Base-by-base conservation (phyloP, 805 yeast genomes). In the Yarrowia osloensis region DNA sequence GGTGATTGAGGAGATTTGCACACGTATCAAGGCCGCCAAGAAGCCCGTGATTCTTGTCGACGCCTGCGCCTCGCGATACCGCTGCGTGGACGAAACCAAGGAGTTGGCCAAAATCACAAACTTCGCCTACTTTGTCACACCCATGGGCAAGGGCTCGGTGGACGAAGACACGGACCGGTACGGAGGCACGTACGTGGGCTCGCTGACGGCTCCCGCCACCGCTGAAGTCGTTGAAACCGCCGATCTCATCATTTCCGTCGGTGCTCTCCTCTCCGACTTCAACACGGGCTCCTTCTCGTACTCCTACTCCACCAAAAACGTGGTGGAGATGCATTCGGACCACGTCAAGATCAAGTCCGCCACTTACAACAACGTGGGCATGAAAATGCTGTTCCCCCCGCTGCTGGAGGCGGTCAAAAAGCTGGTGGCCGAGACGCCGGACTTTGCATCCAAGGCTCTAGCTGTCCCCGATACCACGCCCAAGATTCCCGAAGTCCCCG, bases 121-220 rank as follows among this genome's bases (percentile, higher is more conserved):
- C 76, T 90, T 86, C 86, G 94, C 95, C 54, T 88, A 88, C 59
- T 90, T 86, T 78, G 88, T 88, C 67, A 91, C 97, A 66, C 96
- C 97, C 73, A 89, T 90, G 95, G 97, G 96, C 79, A 90, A 90
- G 79, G 88, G 91, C 69, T 81, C 86, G 28, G 85, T 90, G 72
- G 86, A 88, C 77, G 97, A 90, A 79, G 82, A 82, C 69, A 83
- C 86, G 76, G 84, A 86, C 70, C 81, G 90, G 78, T 90, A 85
- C 78, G 91, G 91, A 72, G 97, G 97, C 78, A 91, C 88, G 68
- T 90, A 90, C 77, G 90, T 90, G 68, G 97, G 97, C 73, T 82
- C 89, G n/a, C 80, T 91, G 73, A 88, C 96, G 21, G 79, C 80
- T 68, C 91, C 91, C 69, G 89, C 83, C 70, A 91, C 89, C 66